These are phyloP conservation scores for Plasmodium relictum DNA, from an alignment of 169 alveolate species.

Conservation along the genomic window DNA sequence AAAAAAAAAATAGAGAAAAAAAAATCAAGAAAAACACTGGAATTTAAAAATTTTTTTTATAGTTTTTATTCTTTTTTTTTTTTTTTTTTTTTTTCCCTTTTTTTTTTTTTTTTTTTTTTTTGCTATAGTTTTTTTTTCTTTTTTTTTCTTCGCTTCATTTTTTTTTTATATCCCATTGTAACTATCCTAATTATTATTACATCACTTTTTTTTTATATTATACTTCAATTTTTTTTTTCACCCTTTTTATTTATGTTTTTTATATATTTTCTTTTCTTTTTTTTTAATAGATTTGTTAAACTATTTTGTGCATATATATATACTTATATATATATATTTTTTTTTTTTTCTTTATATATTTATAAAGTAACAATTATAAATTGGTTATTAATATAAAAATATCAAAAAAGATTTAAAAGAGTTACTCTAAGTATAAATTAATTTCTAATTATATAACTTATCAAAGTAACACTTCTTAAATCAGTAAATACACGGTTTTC, in stretches of 20 bases:
- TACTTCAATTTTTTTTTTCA: conserved; percentile 4
- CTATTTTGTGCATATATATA: conserved; percentile 12
- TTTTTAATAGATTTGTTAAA: conserved; percentile 17
- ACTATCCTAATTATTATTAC: conserved; percentile 13
- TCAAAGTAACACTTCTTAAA: too few species aligned
- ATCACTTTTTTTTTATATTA: background rate
- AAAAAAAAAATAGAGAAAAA: conserved; percentile 21
- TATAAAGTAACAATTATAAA: conserved; percentile 4
- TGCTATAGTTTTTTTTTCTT: conserved; percentile 22
- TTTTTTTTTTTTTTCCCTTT: conserved; percentile 12
- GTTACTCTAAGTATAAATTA: too few species aligned
- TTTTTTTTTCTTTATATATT: conserved; percentile 14
- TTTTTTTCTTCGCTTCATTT: background rate
- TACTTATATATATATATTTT: conserved; percentile 2
- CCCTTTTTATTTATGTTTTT: background rate
- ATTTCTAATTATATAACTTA: too few species aligned
- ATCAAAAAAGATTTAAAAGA: background rate
- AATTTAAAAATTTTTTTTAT: conserved; percentile 14
- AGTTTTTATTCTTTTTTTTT: conserved; percentile 2
- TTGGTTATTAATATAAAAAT: conserved; percentile 10
- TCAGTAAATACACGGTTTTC: too few species aligned
- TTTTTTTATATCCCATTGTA: conserved; percentile 16
- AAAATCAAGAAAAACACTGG: background rate
- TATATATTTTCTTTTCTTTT: conserved; percentile 1
- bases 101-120: conserved; percentile 30